phyloP scores from a whole-genome alignment of 495 filamentous ascomycete genomes.

The Cercophora scortea region DNA sequence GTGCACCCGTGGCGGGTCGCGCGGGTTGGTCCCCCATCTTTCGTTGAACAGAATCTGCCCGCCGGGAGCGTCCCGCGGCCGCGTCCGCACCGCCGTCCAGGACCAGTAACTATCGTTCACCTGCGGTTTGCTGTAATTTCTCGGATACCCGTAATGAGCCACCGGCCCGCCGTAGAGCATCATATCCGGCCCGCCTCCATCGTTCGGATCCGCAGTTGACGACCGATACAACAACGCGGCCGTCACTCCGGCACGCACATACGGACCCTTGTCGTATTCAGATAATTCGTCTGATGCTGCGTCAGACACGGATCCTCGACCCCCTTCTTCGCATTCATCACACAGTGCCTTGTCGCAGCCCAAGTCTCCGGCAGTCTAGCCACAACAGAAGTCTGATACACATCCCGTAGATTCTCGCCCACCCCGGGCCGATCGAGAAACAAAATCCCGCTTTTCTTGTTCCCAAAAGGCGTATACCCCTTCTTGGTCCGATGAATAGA shows the following conservation, averaged over 20 bases:
- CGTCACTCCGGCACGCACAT: slow-evolving; percentile 41
- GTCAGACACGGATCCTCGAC: slow-evolving; percentile 41
- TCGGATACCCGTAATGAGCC: slow-evolving; percentile 47
- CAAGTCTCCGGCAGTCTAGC: slow-evolving; percentile 36
- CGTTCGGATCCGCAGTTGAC: slow-evolving; percentile 23
- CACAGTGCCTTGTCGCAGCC: slow-evolving; percentile 38
- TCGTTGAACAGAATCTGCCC: slow-evolving; percentile 44
- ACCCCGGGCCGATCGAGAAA: slow-evolving; percentile 51
- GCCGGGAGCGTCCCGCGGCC: slow-evolving; percentile 38
- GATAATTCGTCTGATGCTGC: slow-evolving; percentile 30
- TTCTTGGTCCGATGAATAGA: too few species aligned
- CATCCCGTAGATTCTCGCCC: slow-evolving; percentile 60
- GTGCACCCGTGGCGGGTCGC: slow-evolving; percentile 43
- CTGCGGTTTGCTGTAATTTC: slow-evolving; percentile 26
- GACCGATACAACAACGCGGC: slow-evolving; percentile 41
- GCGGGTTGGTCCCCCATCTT: slow-evolving; percentile 31
- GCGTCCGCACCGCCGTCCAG: slow-evolving; percentile 47
- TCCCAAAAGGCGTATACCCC: too few species aligned
- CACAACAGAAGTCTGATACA: slow-evolving; percentile 48
- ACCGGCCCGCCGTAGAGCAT: slow-evolving; percentile 47
- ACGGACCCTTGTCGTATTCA: slow-evolving; percentile 39
- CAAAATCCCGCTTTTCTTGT: slow-evolving; percentile 47
- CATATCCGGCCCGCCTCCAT: slow-evolving; percentile 29
- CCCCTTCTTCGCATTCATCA: slow-evolving; percentile 29
- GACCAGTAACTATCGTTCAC: slow-evolving; percentile 27